Evolutionary conservation across 345 rosid species (phyloP).

Genomic region (Hibiscus mutabilis): DNA sequence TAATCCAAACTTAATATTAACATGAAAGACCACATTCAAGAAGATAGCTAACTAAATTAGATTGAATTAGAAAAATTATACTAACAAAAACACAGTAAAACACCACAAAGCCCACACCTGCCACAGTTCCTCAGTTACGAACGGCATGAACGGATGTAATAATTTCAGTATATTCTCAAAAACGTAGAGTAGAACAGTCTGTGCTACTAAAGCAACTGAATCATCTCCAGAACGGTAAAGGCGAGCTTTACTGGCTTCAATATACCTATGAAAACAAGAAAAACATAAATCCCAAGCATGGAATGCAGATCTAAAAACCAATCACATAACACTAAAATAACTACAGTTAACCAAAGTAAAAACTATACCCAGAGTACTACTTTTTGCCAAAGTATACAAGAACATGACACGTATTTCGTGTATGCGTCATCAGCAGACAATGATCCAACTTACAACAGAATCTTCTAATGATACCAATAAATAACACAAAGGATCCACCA

Average conservation of each 20-base stretch:
- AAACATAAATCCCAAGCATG: constrained; percentile 15
- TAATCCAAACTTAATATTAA: background rate
- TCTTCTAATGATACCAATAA: background rate
- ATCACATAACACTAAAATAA: background rate
- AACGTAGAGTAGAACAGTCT: constrained; percentile 79
- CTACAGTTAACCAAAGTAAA: background rate
- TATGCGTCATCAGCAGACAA: background rate
- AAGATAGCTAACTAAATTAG: background rate
- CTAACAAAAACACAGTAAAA: background rate
- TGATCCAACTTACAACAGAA: background rate
- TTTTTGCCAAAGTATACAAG: background rate
- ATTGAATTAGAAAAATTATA: background rate
- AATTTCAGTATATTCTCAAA: constrained; percentile 78
- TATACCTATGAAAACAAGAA: constrained; percentile 52
- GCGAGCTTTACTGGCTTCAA: constrained; percentile 94
- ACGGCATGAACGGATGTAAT: constrained; percentile 97
- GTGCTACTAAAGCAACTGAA: constrained; percentile 51
- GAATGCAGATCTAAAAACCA: background rate
- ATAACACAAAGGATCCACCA: background rate
- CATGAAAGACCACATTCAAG: background rate
- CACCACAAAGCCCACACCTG: constrained; percentile 42
- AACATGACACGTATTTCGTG: background rate
- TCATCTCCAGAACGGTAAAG: constrained; percentile 51
- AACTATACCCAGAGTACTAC: background rate
- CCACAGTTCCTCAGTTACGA: constrained; percentile 95